Evolutionary conservation across 1,284 basidiomycete species (phyloP), one percentile per base, ranked within the genome.

Genomic region (Leccinum proliferum): DNA sequence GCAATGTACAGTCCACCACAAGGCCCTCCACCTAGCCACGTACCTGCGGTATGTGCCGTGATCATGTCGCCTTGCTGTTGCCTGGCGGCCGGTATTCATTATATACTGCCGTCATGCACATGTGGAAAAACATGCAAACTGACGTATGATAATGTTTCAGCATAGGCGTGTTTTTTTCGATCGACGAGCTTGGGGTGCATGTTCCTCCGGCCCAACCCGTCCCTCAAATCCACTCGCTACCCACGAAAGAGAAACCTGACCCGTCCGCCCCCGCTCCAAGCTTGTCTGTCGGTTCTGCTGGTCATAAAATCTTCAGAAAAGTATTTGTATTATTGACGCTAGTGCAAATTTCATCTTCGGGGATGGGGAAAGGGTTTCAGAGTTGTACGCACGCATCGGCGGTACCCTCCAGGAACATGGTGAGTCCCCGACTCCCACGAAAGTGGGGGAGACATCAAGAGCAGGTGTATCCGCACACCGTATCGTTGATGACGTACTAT

Each of bases 181-280:
- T 63, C 29, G 67, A 75, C n/a, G 72, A 73, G 14, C 70, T 74
- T 8, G 74, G 74, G 8, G 21, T 63, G 48, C 66, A 68, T 21
- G 41, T 32, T 15, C 55, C 58, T 50, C 48, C 52, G 11, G 61
- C 25, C 2, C 63, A 65, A 12, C 18, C 59, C 15, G 2, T 59
- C 9, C 60, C 64, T 8, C 72, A 73, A 55, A 69, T 66, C 56
- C 65, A 71, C 2, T 75, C 72, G 15, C 34, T 76, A 14, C 69
- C 66, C 35, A 43, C 64, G 14, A 58, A 46, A 21, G 64, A 61
- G 57, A 72, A 67, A 10, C 62, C 32, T 34, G 66, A 65, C 12
- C 53, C 52, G 4, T 29, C n/a, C n/a, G 55, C 25, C 3, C 18
- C 48, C 7, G 39, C 9, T 2, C 34, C 63, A 14, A 32, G 25